Base-by-base conservation (phyloP, 257 asterid genomes). In the Gentiana dahurica region DNA sequence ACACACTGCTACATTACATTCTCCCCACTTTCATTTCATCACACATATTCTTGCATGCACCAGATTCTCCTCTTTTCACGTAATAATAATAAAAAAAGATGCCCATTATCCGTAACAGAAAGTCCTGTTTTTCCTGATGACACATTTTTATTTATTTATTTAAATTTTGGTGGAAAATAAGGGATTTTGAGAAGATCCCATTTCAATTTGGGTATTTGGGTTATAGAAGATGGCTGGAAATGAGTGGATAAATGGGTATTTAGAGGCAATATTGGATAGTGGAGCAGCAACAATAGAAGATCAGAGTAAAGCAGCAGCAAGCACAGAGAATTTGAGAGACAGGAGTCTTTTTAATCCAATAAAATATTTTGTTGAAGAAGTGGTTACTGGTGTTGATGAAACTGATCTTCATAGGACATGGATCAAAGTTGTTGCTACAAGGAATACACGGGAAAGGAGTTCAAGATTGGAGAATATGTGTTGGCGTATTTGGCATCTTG, bases 401-500 rank as follows among this genome's bases (percentile, higher is more conserved):
- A 70, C 86, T 58, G 95, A 87, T 75, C 80, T 87, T 49, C 94
- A 87, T 49, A 46, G 91, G 58, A 84, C 95, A 72, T 87, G 95
- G 95, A 79, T 87, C 71, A 84, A 87, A 68, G 94, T 84, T 36
- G 94, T 83, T 10, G 89, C 94, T 1, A 86, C 84, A 1, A 74
- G 95, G 60, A 83, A 86, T 50, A 81, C 94, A 1, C 70, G 80
- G 46, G 94, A 83, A 58, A 72, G 94, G 62, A 86, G 79, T 35
- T 75, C 90, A 15, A 68, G 95, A 63, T 83, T 87, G 55, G 94
- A 87, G 65, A 87, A 87, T 55, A 87, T 87, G 95, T 87, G 95
- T 69, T 87, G 95, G 95, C 82, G 95, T 6, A 83, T 87, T 63
- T 87, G 95, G 95, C 95, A 87, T 57, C 90, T 87, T 52, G 69